Base-by-base conservation (phyloP, 192 early-diverging fungal species). In the Funneliformis geosporum region DNA sequence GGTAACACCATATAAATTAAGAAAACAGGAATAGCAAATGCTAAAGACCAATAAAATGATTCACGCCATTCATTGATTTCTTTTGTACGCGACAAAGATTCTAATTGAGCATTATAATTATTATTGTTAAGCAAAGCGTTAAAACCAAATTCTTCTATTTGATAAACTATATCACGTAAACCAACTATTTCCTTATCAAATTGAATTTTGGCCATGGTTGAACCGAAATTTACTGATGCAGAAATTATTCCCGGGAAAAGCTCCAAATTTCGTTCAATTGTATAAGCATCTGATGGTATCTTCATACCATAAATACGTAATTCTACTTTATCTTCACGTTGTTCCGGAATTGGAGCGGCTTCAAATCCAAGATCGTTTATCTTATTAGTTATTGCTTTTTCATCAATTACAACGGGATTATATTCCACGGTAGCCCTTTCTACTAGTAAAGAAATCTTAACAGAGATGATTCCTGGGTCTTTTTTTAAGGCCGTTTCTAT, bases 251-350 rank as follows among this genome's bases (percentile, higher is more conserved):
- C 93, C 1, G 81, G 80, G 76, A 90, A 73, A 23, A 87, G 88
- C 8, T 66, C 64, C 2, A 94, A 81, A 12, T 86, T 86, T 5
- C 92, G 90, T 80, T 97, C 96, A 67, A 99, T 92, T n/a, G 89
- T 86, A 9, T 87, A 88, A 50, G 93, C 93, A 79, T 95, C 96
- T 66, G 90, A 91, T 18, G 91, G 92, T 69, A 94, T 95, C 9
- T 94, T 94, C 96, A 99, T 97, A 23, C 96, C 96, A 75, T 91
- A 95, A n/a, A 99, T 90, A 65, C 91, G 88, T 23, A 99, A 87
- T 73, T 89, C 87, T 4, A 91, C 85, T 2, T 81, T 84, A 28
- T 89, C 89, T 43, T 90, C 60, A 38, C 75, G 78, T 21, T 85
- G 82, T 1, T 86, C 86, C 5, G 81, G 82, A n/a, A 95, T 79